phyloP scores from a whole-genome alignment of 208 protist genomes.

The Trypanosoma cruzi region DNA sequence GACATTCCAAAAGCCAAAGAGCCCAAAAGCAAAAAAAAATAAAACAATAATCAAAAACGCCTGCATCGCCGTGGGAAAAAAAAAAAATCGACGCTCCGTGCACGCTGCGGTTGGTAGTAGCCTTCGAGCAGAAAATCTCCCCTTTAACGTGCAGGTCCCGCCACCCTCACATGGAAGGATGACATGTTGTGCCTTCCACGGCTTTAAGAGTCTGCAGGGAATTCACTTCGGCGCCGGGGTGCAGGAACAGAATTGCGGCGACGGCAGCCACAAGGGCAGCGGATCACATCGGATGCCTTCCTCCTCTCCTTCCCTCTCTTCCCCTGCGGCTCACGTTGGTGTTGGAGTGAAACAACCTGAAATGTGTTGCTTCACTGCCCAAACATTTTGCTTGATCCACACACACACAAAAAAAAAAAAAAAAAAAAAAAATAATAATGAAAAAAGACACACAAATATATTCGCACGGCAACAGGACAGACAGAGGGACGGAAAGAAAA shows the following conservation, averaged over 20 bases:
- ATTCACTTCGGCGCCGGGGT: not conserved
- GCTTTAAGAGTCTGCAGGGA: constrained; percentile 11
- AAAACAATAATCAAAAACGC: constrained; percentile 10
- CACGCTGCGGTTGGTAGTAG: constrained; percentile 10
- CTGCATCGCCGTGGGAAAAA: constrained; percentile 17
- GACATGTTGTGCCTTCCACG: constrained; percentile 9
- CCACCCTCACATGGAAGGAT: constrained; percentile 13
- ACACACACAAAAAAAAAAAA: constrained; percentile 5
- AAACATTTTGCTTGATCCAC: too few species aligned
- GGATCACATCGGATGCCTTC: too few species aligned
- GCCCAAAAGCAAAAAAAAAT: not conserved
- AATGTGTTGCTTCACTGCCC: too few species aligned
- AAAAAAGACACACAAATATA: too few species aligned
- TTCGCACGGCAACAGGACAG: too few species aligned
- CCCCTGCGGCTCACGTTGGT: too few species aligned
- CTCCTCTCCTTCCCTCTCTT: too few species aligned
- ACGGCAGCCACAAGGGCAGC: not conserved
- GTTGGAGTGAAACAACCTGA: not conserved
- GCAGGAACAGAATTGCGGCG: not conserved
- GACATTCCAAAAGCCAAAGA: constrained; percentile 10
- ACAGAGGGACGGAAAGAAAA: not conserved
- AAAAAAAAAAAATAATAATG: constrained; percentile 9
- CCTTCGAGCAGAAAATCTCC: constrained; percentile 7
- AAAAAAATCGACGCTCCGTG: constrained; percentile 1
- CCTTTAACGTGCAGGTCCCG: constrained; percentile 5